Conservation (phyloP, 225 moss, liverwort and hornwort genomes). For the Pseudisothecium myosuroides region DNA sequence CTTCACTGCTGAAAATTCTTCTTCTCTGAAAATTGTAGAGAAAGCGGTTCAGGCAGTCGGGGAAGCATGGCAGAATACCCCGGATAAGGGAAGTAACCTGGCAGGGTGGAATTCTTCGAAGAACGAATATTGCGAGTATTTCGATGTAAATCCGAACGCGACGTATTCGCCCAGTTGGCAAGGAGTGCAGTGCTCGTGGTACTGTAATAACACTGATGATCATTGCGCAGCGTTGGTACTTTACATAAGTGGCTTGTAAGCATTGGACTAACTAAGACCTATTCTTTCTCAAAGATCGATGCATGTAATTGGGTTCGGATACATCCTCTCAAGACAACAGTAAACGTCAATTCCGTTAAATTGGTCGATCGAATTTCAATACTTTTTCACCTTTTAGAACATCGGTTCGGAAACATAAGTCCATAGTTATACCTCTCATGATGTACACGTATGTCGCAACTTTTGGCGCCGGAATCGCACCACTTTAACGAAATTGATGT, state of each 20-base stretch:
- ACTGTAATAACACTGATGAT: not conserved
- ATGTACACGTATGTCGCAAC: not conserved
- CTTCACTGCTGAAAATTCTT: not conserved
- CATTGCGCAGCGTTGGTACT: rapidly evolving
- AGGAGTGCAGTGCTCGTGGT: not conserved
- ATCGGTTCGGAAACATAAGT: not conserved
- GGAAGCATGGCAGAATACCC: not conserved
- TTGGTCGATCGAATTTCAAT: not conserved
- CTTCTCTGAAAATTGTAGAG: not conserved
- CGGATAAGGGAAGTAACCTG: no score
- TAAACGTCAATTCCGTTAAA: not conserved
- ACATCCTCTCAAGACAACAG: not conserved
- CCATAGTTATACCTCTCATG: not conserved
- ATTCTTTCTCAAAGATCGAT: not conserved
- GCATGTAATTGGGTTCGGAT: not conserved
- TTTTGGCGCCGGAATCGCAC: not conserved
- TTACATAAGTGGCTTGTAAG: not conserved
- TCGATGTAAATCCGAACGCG: not conserved
- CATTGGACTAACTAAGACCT: not conserved
- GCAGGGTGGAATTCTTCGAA: not conserved
- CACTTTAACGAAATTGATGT: not conserved
- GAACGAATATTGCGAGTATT: not conserved
- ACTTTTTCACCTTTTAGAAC: not conserved
- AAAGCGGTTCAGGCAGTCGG: not conserved
- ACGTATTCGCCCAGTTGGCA: not conserved